Evolutionary conservation across 169 alveolate species (phyloP).

Genomic region (Eimeria necatrix): DNA sequence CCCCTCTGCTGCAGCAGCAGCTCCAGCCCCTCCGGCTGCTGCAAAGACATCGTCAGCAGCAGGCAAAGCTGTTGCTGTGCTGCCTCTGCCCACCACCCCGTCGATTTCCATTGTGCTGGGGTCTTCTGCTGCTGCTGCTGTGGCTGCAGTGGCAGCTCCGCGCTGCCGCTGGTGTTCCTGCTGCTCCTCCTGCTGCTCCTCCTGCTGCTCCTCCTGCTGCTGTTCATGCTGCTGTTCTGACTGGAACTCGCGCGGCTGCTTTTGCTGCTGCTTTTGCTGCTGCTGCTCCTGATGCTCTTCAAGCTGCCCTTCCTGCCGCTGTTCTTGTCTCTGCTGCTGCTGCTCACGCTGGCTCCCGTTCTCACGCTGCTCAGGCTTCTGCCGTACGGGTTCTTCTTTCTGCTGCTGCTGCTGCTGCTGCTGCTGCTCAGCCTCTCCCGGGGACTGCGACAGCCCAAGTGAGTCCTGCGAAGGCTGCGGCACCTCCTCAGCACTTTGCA

Average conservation of each 20-base stretch:
- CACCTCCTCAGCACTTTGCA: not conserved
- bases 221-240: not conserved
- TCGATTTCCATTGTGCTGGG: not conserved
- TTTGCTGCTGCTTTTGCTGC: not conserved
- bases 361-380: not conserved
- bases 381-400: not conserved
- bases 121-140: not conserved
- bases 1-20: not conserved
- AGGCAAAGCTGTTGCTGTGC: not conserved
- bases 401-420: conserved; percentile 9
- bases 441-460: not conserved
- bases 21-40: not conserved
- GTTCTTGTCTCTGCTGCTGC: not conserved
- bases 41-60: not conserved
- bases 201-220: not conserved
- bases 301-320: not conserved
- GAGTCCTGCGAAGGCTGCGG: not conserved
- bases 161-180: not conserved
- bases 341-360: not conserved
- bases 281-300: not conserved
- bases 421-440: not conserved
- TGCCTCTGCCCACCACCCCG: not conserved
- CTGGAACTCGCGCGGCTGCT: not conserved
- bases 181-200: not conserved
- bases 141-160: not conserved